phyloP scores from a whole-genome alignment of 2,329 filamentous ascomycete species.

The Endothia cerciana region DNA sequence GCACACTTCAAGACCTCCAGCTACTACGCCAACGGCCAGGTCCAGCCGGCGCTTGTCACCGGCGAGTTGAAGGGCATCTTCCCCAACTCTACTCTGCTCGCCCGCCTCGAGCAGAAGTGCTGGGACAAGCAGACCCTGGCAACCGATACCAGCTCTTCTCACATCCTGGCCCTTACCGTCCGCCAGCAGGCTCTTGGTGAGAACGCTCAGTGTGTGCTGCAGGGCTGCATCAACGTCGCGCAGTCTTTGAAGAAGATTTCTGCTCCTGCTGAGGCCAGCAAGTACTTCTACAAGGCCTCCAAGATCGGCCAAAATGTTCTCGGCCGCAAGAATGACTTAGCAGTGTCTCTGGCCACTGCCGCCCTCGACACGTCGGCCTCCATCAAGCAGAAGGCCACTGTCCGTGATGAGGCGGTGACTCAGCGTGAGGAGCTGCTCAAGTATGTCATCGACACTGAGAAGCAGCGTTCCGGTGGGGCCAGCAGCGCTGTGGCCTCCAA shows the following conservation, averaged over 20 bases:
- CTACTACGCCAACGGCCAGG: conserved; percentile 26
- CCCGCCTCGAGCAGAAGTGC: conserved; percentile 29
- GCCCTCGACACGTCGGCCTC: conserved; percentile 26
- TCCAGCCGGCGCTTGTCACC: conserved; percentile 20
- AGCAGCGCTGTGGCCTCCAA: conserved; percentile 27
- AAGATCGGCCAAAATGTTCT: conserved; percentile 28
- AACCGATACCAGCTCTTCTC: conserved; percentile 23
- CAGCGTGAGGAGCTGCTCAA: conserved; percentile 31
- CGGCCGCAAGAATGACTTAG: conserved; percentile 27
- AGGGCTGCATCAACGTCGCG: conserved; percentile 28
- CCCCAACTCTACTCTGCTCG: conserved; percentile 29
- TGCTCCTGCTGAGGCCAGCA: conserved; percentile 27
- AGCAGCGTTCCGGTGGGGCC: conserved; percentile 26
- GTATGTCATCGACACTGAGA: conserved; percentile 30
- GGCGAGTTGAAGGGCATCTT: conserved; percentile 24
- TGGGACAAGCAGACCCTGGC: conserved; percentile 30
- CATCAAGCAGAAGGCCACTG: conserved; percentile 25
- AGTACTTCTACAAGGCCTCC: conserved; percentile 29
- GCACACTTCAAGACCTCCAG: conserved; percentile 28
- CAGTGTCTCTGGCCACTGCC: conserved; percentile 25
- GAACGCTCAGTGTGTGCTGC: conserved; percentile 25
- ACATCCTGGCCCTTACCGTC: conserved; percentile 24
- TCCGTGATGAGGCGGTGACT: conserved; percentile 26
- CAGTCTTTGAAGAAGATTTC: conserved; percentile 28
- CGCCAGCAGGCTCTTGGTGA: conserved; percentile 24